Evolutionary conservation across 768 basidiomycete species (phyloP).

Genomic region (Mycena crocata): DNA sequence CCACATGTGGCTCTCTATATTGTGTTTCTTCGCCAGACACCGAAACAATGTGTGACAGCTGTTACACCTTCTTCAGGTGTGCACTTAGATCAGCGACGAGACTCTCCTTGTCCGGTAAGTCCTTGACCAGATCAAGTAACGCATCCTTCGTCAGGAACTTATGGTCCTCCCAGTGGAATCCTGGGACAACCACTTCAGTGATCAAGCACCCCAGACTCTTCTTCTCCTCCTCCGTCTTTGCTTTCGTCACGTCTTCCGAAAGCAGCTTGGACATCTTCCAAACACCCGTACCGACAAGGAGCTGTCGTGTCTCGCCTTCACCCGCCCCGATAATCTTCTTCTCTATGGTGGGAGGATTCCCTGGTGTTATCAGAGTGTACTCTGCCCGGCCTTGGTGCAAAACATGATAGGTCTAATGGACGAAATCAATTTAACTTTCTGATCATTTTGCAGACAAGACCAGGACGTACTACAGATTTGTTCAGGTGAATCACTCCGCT

Average conservation of each 20-base stretch:
- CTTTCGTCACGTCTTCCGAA: constrained; percentile 46
- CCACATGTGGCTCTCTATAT: no score
- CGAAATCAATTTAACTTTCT: not conserved
- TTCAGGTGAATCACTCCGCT: constrained; percentile 59
- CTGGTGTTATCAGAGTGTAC: constrained; percentile 57
- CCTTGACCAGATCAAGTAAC: constrained; percentile 48
- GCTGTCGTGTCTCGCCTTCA: constrained; percentile 58
- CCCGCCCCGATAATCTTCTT: constrained; percentile 55
- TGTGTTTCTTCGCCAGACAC: no score
- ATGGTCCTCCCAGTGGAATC: constrained; percentile 66
- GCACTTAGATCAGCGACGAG: not conserved
- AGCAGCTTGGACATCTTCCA: constrained; percentile 71
- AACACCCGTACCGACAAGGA: constrained; percentile 62
- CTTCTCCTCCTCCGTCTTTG: constrained; percentile 44
- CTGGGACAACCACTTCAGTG: constrained; percentile 70
- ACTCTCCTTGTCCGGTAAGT: constrained; percentile 4
- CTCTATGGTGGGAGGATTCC: constrained; percentile 48
- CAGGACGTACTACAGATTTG: constrained; percentile 54
- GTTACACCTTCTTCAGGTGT: not conserved
- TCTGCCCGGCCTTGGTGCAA: constrained; percentile 62
- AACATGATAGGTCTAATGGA: constrained; percentile 59
- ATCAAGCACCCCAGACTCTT: constrained; percentile 62
- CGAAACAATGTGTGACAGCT: not conserved
- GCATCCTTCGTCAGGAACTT: constrained; percentile 51
- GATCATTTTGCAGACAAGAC: not conserved